These are phyloP conservation scores for Ceriops zippeliana DNA, from an alignment of 345 rosid genomes.

Conservation along the genomic window DNA sequence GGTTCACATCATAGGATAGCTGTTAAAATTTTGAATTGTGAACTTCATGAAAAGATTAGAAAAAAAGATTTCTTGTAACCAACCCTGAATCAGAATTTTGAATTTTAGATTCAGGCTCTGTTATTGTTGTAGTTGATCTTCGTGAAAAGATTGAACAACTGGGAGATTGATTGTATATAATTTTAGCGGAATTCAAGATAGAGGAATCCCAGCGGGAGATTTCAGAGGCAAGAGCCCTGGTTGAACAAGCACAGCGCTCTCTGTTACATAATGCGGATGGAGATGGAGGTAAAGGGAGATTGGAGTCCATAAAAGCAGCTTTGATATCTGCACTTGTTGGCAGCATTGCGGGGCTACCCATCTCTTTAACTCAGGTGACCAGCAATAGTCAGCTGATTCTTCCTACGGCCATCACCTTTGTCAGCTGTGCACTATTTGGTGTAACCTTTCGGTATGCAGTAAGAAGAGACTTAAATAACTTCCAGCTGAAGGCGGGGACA, in stretches of 20 bases:
- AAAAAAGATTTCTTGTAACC: no score
- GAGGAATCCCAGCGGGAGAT: conserved; percentile 77
- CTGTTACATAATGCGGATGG: conserved; percentile 24
- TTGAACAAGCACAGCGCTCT: conserved; percentile 70
- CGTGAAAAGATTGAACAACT: no score
- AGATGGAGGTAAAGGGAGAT: conserved; percentile 46
- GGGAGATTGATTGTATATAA: neutral
- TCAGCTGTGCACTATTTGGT: conserved; percentile 89
- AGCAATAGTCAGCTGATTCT: conserved; percentile 50
- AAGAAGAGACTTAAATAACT: conserved; percentile 68
- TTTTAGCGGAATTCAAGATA: conserved; percentile 43
- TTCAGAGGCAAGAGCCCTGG: conserved; percentile 60
- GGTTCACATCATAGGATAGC: no score
- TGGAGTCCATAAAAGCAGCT: conserved; percentile 77
- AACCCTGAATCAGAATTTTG: no score
- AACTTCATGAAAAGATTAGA: no score
- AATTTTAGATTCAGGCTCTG: no score
- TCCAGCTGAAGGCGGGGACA: conserved; percentile 72
- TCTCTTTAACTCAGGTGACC: conserved; percentile 55
- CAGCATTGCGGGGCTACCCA: conserved; percentile 58
- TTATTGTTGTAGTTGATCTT: no score
- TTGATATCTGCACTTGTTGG: conserved; percentile 70
- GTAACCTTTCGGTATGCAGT: conserved; percentile 75
- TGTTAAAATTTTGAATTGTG: no score
- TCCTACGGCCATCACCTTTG: conserved; percentile 49